phyloP scores from a whole-genome alignment of 768 basidiomycete genomes.

The Lentinula aciculospora region DNA sequence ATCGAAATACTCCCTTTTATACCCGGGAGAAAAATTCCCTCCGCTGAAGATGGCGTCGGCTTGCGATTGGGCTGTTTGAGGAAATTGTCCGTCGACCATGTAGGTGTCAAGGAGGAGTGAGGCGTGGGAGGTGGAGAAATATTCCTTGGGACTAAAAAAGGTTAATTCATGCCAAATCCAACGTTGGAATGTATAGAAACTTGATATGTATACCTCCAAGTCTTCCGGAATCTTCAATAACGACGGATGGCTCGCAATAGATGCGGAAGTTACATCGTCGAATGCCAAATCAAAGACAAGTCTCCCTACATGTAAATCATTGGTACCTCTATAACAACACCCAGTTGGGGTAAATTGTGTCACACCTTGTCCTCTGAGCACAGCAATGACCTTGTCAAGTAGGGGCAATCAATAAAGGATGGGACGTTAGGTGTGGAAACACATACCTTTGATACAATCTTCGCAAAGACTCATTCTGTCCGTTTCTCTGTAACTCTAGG shows the following conservation, averaged over 20 bases:
- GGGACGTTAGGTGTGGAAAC: no score
- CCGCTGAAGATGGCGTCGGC: constrained; percentile 31
- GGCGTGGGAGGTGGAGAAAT: constrained; percentile 34
- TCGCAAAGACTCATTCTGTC: constrained; percentile 4
- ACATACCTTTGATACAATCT: constrained; percentile 3
- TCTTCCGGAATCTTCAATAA: constrained; percentile 52
- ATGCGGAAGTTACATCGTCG: constrained; percentile 42
- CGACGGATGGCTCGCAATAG: constrained; percentile 55
- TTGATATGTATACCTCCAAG: constrained; percentile 45
- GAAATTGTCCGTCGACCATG: constrained; percentile 29
- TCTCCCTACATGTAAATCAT: constrained; percentile 30
- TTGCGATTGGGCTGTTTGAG: constrained; percentile 27
- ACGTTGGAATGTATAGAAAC: no score
- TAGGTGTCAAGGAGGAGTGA: constrained; percentile 70
- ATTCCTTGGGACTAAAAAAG: constrained; percentile 43
- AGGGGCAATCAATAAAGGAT: constrained; percentile 23
- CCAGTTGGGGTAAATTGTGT: constrained; percentile 53
- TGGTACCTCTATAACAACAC: constrained; percentile 61
- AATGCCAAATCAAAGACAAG: constrained; percentile 60
- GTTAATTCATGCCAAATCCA: no score
- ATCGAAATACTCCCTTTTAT: constrained; percentile 25
- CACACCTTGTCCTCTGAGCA: constrained; percentile 55
- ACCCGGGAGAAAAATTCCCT: constrained; percentile 30
- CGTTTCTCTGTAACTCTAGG: background rate
- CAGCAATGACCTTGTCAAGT: constrained; percentile 51